These are phyloP conservation scores for Chrysanthemum makinoi DNA, from an alignment of 129 eudicot species.

Conservation along the genomic window DNA sequence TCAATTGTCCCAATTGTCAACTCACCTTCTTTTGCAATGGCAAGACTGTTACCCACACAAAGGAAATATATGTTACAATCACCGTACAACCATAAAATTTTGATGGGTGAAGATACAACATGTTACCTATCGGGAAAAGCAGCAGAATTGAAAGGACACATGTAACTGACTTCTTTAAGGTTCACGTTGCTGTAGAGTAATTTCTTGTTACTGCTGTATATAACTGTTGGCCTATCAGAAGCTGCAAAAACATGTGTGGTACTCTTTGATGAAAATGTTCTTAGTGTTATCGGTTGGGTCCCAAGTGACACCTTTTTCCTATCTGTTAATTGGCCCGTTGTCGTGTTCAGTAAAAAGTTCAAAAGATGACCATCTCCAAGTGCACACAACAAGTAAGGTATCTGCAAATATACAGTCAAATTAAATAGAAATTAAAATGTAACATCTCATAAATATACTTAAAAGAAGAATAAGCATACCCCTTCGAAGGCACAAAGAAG, in stretches of 20 bases:
- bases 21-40: conserved; percentile 94
- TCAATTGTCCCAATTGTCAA: conserved; percentile 92
- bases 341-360: conserved; percentile 70
- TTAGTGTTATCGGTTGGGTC: conserved; percentile 82
- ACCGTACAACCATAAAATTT: neutral
- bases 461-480: conserved; percentile 41
- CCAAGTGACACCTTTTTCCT: conserved; percentile 95
- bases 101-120: neutral
- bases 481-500: conserved; percentile 96
- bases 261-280: conserved; percentile 86
- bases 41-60: conserved; percentile 58
- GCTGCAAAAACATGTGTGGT: conserved; percentile 95
- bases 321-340: conserved; percentile 66
- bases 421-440: neutral
- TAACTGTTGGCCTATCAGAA: conserved; percentile 93
- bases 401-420: conserved; percentile 42
- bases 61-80: neutral
- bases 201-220: conserved; percentile 94
- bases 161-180: conserved; percentile 93
- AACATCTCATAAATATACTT: neutral
- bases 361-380: conserved; percentile 98
- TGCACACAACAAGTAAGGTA: conserved; percentile 90
- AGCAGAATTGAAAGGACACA: conserved; percentile 97
- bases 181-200: conserved; percentile 93
- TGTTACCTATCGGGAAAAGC: conserved; percentile 94